A percentile compares a stretch with the other conserved stretches of the same genome.
Conservation (phyloP, 768 basidiomycete genomes). For the Mycena amicta region DNA sequence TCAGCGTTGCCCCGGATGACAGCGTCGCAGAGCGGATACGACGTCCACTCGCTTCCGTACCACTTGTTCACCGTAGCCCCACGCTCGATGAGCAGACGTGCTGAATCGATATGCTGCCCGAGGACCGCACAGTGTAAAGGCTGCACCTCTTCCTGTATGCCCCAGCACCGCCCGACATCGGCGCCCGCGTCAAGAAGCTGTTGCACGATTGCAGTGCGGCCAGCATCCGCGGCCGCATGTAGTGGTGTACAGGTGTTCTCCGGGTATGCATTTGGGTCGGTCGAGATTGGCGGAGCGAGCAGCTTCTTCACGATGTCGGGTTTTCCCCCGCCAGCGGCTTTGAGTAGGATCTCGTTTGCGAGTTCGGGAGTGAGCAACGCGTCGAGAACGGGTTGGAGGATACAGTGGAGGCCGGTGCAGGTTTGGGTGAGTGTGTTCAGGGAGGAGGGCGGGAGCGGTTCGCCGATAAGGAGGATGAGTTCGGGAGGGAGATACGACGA, state of each 20-base stretch:
- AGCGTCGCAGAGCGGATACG: background rate
- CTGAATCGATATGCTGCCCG: background rate
- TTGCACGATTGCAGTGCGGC: background rate
- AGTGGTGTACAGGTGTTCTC: background rate
- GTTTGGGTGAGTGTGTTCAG: conserved; percentile 2
- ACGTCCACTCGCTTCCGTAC: background rate
- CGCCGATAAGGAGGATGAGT: background rate
- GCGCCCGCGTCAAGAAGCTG: conserved; percentile 5
- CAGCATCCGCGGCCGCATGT: background rate
- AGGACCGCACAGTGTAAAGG: background rate
- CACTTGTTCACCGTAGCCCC: background rate
- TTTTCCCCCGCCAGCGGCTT: background rate
- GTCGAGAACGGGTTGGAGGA: conserved; percentile 1
- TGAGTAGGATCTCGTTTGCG: background rate
- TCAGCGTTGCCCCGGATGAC: background rate
- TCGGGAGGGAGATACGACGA: conserved; percentile 15
- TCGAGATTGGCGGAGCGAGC: background rate
- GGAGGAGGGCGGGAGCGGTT: background rate
- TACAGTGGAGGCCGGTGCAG: background rate
- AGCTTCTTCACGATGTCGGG: background rate
- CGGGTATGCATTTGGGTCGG: background rate
- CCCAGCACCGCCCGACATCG: background rate
- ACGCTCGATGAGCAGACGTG: background rate
- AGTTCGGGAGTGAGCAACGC: background rate
- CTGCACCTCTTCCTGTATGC: background rate